Conservation (phyloP, 441 rosid genomes). For the Populus trichocarpa region DNA sequence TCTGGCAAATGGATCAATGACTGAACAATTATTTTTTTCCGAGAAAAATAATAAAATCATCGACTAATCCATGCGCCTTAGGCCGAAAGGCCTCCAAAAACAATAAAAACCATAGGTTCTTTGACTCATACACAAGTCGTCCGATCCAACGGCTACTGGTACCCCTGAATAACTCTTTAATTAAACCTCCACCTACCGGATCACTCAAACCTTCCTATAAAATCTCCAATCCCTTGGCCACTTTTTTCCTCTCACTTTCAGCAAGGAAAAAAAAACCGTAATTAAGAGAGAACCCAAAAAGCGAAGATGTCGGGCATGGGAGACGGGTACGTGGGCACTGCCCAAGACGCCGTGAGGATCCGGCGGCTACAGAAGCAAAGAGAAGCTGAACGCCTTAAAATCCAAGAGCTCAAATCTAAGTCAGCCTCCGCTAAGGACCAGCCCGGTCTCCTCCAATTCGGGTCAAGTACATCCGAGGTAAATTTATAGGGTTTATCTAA, state of each 20-base stretch:
- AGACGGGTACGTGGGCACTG: slow-evolving; percentile 95
- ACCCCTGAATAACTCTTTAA: background rate
- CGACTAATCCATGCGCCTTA: no score
- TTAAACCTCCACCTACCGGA: background rate
- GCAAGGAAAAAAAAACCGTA: background rate
- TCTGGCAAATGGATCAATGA: no score
- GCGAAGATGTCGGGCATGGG: slow-evolving; percentile 95
- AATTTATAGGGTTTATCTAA: background rate
- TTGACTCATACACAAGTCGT: background rate
- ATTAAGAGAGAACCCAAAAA: background rate
- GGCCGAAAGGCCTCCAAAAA: no score
- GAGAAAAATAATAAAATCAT: background rate
- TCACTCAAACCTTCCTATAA: background rate
- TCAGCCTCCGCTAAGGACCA: slow-evolving; percentile 72
- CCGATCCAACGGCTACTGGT: background rate
- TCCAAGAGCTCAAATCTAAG: slow-evolving; percentile 85
- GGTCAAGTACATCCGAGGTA: slow-evolving; percentile 92
- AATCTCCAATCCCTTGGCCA: background rate
- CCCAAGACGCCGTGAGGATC: slow-evolving; percentile 97
- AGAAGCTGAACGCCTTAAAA: slow-evolving; percentile 92
- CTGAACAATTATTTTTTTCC: no score
- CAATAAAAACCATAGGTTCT: background rate
- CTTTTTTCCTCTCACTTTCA: background rate
- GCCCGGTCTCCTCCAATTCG: slow-evolving; percentile 95
- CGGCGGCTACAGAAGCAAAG: slow-evolving; percentile 95